Evolutionary conservation across 208 protist genomes (phyloP).

Genomic region (Acanthamoeba lenticulata): DNA sequence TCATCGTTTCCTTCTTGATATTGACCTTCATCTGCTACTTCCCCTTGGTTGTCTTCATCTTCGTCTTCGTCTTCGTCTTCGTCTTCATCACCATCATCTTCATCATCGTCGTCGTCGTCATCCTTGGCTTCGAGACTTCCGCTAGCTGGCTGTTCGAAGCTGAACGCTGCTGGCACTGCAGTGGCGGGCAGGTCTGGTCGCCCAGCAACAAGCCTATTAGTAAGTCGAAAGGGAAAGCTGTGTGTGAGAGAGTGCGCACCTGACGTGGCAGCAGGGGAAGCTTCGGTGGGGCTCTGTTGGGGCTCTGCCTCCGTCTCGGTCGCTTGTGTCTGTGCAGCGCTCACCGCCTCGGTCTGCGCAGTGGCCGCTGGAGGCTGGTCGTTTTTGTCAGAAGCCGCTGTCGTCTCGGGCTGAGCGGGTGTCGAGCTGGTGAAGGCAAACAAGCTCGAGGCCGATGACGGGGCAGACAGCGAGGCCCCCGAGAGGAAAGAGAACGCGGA

Average conservation of each 20-base stretch:
- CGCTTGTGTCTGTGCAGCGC: too few relatives aligned
- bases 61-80: background rate
- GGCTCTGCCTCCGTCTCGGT: too few relatives aligned
- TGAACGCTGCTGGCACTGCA: too few relatives aligned
- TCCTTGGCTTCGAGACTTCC: background rate
- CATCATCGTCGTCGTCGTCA: background rate
- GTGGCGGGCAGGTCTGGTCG: too few relatives aligned
- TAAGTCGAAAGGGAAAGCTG: background rate
- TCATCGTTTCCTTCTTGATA: background rate
- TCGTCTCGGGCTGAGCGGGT: too few relatives aligned
- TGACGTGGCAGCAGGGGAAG: too few relatives aligned
- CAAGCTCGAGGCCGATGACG: background rate
- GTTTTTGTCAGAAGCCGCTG: too few relatives aligned
- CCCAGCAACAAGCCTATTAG: background rate
- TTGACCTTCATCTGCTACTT: too few relatives aligned
- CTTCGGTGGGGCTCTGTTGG: too few relatives aligned
- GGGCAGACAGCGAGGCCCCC: background rate
- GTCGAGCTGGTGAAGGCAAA: background rate
- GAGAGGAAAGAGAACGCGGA: background rate
- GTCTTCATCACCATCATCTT: background rate
- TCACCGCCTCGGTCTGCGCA: too few relatives aligned
- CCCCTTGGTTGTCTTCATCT: background rate
- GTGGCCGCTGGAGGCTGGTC: too few relatives aligned
- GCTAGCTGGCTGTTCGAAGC: background rate
- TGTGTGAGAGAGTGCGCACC: too few relatives aligned